Percentiles rank a stretch among this genome's conserved stretches.
phyloP scores from a whole-genome alignment of 2,329 filamentous ascomycete genomes.

The Leptographium flavum region DNA sequence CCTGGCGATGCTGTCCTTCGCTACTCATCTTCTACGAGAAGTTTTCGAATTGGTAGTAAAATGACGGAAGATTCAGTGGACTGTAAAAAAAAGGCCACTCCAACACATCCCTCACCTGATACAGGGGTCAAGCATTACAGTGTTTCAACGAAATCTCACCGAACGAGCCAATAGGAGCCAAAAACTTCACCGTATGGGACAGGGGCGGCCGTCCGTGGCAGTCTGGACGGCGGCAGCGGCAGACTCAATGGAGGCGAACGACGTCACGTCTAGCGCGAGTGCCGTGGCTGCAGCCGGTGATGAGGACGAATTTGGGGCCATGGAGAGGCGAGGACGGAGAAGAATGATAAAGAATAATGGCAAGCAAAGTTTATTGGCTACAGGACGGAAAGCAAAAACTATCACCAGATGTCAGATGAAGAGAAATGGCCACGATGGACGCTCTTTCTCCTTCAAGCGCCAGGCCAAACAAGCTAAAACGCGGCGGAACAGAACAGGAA shows the following conservation, averaged over 20 bases:
- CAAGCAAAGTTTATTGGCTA: too few species aligned
- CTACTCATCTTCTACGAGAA: not conserved
- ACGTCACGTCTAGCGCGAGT: too few species aligned
- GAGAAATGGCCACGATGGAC: too few species aligned
- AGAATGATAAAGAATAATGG: not conserved
- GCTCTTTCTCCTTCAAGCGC: too few species aligned
- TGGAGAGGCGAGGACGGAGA: not conserved
- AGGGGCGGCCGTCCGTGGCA: not conserved
- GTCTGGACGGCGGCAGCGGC: not conserved
- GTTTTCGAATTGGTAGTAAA: not conserved
- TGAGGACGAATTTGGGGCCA: conserved; percentile 14
- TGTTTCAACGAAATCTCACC: not conserved
- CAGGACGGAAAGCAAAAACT: too few species aligned
- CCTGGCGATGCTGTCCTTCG: not conserved
- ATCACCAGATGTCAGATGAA: too few species aligned
- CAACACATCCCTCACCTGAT: not conserved
- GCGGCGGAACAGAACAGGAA: too few species aligned
- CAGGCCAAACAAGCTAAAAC: too few species aligned
- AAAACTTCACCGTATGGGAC: not conserved
- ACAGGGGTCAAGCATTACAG: not conserved
- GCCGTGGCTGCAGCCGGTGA: conserved; percentile 20
- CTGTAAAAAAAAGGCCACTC: not conserved
- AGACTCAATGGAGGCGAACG: not conserved
- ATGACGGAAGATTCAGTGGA: not conserved
- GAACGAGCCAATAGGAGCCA: too few species aligned